Percentiles rank a stretch among this genome's conserved stretches.
phyloP scores from a whole-genome alignment of 208 protist species.

The Acanthamoeba rhysodes region DNA sequence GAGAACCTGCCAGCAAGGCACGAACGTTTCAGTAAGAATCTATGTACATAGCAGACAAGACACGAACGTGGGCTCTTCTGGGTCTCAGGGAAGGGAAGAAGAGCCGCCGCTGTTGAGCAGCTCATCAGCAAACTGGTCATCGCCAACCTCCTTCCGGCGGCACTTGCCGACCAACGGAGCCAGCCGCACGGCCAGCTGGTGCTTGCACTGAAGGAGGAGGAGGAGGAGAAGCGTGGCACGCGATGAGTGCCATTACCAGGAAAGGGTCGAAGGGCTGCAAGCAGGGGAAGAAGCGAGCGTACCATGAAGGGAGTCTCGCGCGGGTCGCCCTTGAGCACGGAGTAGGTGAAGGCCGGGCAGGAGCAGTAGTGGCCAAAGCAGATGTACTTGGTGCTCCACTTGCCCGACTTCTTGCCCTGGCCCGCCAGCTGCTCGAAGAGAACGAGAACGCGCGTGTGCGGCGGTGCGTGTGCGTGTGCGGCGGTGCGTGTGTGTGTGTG shows the following conservation, averaged over 20 bases:
- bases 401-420: constrained; percentile 52
- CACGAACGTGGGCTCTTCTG: no score
- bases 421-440: background rate
- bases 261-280: no score
- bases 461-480: no score
- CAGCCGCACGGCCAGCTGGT: constrained; percentile 66
- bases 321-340: constrained; percentile 61
- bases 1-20: no score
- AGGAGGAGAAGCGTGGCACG: background rate
- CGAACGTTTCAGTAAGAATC: no score
- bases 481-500: no score
- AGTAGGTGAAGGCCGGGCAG: constrained; percentile 51
- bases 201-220: constrained; percentile 28
- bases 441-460: no score
- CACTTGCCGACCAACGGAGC: constrained; percentile 69
- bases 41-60: no score
- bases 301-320: constrained; percentile 73
- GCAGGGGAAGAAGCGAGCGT: background rate
- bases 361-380: constrained; percentile 76
- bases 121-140: constrained; percentile 71
- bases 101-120: constrained; percentile 29
- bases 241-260: background rate
- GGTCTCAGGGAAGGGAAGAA: no score
- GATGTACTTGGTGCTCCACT: constrained; percentile 68
- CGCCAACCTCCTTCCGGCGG: constrained; percentile 36